Conservation (phyloP, 176 grass and related monocot species). For the Puccinellia tenuiflora region DNA sequence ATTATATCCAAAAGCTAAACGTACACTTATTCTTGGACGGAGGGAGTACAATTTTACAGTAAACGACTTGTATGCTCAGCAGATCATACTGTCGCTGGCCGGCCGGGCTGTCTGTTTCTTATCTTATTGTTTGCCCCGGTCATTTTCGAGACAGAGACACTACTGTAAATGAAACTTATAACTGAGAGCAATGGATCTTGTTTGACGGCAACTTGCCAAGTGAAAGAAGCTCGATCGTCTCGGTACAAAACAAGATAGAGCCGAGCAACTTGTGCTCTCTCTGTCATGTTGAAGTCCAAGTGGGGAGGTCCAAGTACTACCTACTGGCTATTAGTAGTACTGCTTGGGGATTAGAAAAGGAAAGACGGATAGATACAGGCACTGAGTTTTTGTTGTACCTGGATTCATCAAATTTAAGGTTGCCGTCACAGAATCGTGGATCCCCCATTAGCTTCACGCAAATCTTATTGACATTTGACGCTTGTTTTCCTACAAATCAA, state of each 20-base stretch:
- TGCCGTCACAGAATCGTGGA: background rate
- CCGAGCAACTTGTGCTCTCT: background rate
- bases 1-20: too few species aligned
- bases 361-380: too few species aligned
- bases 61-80: too few species aligned
- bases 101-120: too few species aligned
- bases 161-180: background rate
- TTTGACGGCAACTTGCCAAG: background rate
- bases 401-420: background rate
- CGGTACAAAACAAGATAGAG: background rate
- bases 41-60: too few species aligned
- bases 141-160: too few species aligned
- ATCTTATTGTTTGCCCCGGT: too few species aligned
- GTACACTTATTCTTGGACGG: too few species aligned
- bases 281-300: background rate
- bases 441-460: background rate
- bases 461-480: background rate
- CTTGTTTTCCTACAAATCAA: background rate
- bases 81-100: too few species aligned
- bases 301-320: background rate
- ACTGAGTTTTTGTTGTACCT: background rate
- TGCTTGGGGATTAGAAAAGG: background rate
- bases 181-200: background rate
- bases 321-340: background rate
- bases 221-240: background rate